phyloP scores from a whole-genome alignment of 768 basidiomycete species.

The Cystofilobasidium ferigula region DNA sequence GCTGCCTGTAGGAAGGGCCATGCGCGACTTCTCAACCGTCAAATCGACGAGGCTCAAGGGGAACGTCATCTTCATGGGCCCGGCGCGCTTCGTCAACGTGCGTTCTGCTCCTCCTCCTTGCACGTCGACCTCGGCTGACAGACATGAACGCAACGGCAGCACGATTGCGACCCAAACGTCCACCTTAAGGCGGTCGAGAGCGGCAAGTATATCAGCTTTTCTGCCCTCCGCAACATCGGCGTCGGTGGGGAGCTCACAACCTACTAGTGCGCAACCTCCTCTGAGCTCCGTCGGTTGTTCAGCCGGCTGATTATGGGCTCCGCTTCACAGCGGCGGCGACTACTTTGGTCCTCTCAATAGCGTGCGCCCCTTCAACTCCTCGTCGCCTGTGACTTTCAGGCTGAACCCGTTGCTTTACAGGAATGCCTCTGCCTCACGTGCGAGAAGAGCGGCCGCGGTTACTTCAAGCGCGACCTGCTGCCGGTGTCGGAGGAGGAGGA shows the following conservation, averaged over 20 bases:
- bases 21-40: constrained; percentile 5
- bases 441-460: neutral
- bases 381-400: neutral
- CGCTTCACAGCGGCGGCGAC: neutral
- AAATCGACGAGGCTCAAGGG: neutral
- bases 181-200: neutral
- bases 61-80: neutral
- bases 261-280: neutral
- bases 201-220: constrained; percentile 6
- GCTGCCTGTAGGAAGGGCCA: neutral
- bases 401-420: neutral
- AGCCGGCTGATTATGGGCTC: neutral
- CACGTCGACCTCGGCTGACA: neutral
- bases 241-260: constrained; percentile 7
- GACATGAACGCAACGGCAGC: no score
- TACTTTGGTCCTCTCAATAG: constrained; percentile 5
- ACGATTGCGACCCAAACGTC: constrained; percentile 8
- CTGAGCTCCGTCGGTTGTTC: neutral
- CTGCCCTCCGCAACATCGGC: neutral
- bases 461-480: no score
- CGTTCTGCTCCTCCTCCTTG: neutral
- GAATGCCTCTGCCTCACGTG: constrained; percentile 14
- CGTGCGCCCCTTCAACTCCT: neutral
- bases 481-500: no score
- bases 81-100: constrained; percentile 12